These are phyloP conservation scores for Leccinum subtestaceum DNA, from an alignment of 768 basidiomycete genomes.

Conservation along the genomic window DNA sequence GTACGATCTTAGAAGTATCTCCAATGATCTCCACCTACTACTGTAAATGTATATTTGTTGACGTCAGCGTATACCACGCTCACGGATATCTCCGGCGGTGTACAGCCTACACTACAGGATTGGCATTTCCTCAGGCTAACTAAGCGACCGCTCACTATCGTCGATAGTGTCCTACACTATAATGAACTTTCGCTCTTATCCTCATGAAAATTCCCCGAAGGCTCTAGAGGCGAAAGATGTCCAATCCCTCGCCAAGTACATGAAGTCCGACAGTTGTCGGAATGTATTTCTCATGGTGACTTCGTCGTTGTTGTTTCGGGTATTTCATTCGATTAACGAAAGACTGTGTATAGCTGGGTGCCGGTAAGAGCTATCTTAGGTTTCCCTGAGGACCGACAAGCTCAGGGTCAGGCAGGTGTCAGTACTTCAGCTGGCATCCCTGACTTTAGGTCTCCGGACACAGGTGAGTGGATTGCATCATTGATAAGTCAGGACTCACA, in stretches of 20 bases:
- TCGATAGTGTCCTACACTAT: background rate
- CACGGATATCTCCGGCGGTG: constrained; percentile 5
- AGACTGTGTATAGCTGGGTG: constrained; percentile 51
- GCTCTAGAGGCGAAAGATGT: constrained; percentile 39
- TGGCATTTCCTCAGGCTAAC: background rate
- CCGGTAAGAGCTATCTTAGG: constrained; percentile 43
- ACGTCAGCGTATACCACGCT: background rate
- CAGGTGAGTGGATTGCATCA: constrained; percentile 48
- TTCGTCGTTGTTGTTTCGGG: background rate
- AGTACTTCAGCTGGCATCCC: constrained; percentile 84
- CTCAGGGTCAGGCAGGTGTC: constrained; percentile 45
- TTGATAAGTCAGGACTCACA: background rate
- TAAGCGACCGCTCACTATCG: background rate
- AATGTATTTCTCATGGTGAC: constrained; percentile 73
- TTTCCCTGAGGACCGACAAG: background rate
- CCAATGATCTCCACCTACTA: no score
- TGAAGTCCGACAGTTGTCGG: constrained; percentile 63
- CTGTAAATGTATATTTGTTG: no score
- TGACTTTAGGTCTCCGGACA: constrained; percentile 84
- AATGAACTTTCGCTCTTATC: constrained; percentile 11
- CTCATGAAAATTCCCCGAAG: constrained; percentile 10
- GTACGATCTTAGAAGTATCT: no score
- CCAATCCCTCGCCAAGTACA: constrained; percentile 57
- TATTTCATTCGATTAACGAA: constrained; percentile 5
- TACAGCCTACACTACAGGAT: no score